phyloP scores from a whole-genome alignment of 1,139 yeast genomes.

The Protomyces arabidopsidicola region DNA sequence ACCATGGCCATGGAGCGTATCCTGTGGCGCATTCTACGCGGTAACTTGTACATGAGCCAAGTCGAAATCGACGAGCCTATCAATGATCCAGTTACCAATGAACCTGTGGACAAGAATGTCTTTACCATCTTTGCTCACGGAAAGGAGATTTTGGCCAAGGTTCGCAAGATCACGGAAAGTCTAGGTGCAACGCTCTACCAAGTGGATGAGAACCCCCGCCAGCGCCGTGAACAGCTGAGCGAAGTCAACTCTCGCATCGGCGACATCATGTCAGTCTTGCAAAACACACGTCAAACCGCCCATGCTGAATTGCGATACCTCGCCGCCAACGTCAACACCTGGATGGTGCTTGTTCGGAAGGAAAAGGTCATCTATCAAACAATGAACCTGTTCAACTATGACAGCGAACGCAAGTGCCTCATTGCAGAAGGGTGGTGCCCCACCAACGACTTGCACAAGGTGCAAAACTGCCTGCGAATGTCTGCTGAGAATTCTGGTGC shows the following conservation, averaged over 20 bases:
- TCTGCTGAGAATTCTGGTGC: conserved; percentile 56
- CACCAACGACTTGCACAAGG: conserved; percentile 46
- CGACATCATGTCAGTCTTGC: conserved; percentile 66
- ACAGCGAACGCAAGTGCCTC: conserved; percentile 74
- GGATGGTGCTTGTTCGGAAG: conserved; percentile 62
- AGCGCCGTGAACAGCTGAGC: conserved; percentile 55
- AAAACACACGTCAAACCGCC: conserved; percentile 64
- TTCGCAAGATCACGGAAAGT: conserved; percentile 72
- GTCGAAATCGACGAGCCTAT: conserved; percentile 61
- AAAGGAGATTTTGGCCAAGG: conserved; percentile 58
- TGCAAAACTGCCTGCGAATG: conserved; percentile 50
- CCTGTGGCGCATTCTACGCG: conserved; percentile 87
- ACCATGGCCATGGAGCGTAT: conserved; percentile 73
- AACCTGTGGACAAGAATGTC: conserved; percentile 58
- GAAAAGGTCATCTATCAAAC: conserved; percentile 73
- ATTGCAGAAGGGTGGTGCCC: conserved; percentile 99
- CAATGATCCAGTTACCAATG: conserved; percentile 49
- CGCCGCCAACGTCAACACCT: conserved; percentile 62
- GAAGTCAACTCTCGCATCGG: conserved; percentile 56
- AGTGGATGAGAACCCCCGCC: conserved; percentile 55
- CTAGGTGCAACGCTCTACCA: conserved; percentile 74
- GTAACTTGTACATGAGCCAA: conserved; percentile 73
- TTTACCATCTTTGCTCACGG: conserved; percentile 90
- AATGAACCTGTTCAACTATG: conserved; percentile 77
- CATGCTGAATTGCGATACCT: conserved; percentile 71